Percentiles rank a stretch among this genome's conserved stretches.
phyloP scores from a whole-genome alignment of 2,329 filamentous ascomycete species.

The Neoscytalidium dimidiatum region DNA sequence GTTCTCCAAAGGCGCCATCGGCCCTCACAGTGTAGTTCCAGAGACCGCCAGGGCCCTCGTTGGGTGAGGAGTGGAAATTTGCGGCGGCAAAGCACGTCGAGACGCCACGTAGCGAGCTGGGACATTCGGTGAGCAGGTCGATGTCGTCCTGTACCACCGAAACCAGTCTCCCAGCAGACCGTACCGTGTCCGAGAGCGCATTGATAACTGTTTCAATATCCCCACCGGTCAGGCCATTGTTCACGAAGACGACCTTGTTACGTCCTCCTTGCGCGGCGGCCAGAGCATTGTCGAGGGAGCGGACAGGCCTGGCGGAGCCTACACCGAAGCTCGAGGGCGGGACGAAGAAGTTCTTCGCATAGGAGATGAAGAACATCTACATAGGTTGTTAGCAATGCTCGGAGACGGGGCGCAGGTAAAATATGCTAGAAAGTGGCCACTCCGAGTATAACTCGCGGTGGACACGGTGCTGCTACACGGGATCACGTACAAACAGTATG shows the following conservation, averaged over 20 bases:
- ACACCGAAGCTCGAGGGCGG: conserved; percentile 77
- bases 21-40: conserved; percentile 89
- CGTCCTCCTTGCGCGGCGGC: conserved; percentile 58
- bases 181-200: conserved; percentile 60
- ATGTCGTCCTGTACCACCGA: conserved; percentile 56
- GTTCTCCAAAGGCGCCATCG: conserved; percentile 68
- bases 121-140: conserved; percentile 65
- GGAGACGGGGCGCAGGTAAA: too few species aligned
- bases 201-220: conserved; percentile 73
- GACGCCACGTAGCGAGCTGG: conserved; percentile 59
- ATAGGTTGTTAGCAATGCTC: not conserved
- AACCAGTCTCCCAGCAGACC: conserved; percentile 57
- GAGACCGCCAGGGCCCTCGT: conserved; percentile 62
- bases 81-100: conserved; percentile 73
- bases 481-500: conserved; percentile 52
- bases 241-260: conserved; percentile 74
- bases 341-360: conserved; percentile 80
- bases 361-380: conserved; percentile 56
- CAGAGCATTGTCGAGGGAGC: conserved; percentile 66
- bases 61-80: conserved; percentile 74
- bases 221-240: conserved; percentile 68
- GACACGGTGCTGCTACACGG: too few species aligned
- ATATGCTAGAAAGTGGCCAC: too few species aligned
- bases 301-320: conserved; percentile 61
- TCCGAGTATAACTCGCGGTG: too few species aligned